Conservation (phyloP, 352 stramenopile species). For the Globisporangium abappressorium region DNA sequence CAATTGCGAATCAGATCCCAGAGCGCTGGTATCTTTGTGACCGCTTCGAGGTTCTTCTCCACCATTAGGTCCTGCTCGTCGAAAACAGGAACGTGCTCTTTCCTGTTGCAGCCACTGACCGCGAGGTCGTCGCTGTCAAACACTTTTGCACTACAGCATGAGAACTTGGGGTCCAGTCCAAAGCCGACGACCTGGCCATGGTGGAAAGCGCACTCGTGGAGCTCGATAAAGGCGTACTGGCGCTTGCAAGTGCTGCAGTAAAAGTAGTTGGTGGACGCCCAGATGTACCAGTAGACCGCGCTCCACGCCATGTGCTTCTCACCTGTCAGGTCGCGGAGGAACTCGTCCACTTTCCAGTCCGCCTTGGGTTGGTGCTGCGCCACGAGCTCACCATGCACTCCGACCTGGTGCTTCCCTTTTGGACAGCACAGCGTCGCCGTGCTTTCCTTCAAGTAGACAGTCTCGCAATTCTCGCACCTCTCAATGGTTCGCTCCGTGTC, state of each 20-base stretch:
- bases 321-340: conserved; percentile 36
- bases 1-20: conserved; percentile 37
- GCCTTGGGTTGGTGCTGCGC: conserved; percentile 36
- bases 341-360: conserved; percentile 45
- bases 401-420: conserved; percentile 36
- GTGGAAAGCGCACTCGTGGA: conserved; percentile 47
- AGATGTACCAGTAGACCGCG: conserved; percentile 81
- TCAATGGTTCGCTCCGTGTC: conserved; percentile 21
- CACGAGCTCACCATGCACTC: conserved; percentile 47
- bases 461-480: conserved; percentile 41
- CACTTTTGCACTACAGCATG: conserved; percentile 42
- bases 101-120: conserved; percentile 39
- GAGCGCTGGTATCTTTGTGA: conserved; percentile 28
- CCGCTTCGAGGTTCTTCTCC: conserved; percentile 20
- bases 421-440: conserved; percentile 28
- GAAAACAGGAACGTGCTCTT: conserved; percentile 29
- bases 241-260: conserved; percentile 46
- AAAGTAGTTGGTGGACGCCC: conserved; percentile 58
- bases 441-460: conserved; percentile 38
- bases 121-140: conserved; percentile 51
- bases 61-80: conserved; percentile 1
- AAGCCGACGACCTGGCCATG: conserved; percentile 34
- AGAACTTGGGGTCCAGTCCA: conserved; percentile 42
- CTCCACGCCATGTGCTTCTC: conserved; percentile 55
- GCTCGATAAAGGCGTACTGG: conserved; percentile 38